Base-by-base conservation (phyloP, 1,139 yeast genomes). In the Yarrowia galli region DNA sequence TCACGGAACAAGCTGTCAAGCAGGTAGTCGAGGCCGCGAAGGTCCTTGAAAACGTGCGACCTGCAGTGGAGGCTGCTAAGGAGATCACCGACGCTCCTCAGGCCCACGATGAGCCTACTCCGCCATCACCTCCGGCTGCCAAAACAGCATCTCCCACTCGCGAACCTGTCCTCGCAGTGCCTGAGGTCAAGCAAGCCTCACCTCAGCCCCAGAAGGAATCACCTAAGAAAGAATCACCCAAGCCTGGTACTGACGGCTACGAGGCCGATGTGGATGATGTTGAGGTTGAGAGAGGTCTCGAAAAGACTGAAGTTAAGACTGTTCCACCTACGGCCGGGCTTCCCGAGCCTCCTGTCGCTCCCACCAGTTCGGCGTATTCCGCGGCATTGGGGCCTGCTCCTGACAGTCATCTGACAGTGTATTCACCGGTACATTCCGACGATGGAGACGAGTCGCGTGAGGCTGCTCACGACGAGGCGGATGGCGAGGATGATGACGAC, bases 381-480 rank as follows among this genome's bases (percentile, higher is more conserved):
- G 46, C 61, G 1, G 35, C 63, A 9, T n/a, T 28, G 12, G 63
- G 48, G 1, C 63, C 22, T 13, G 38, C 38, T 7, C 46, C 63
- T 4, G 70, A 71, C 56, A 69, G 68, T 28, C 67, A 48, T 22
- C 67, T 71, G 13, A 67, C 71, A 10, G 69, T 66, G 48, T 68
- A 71, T 53, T 68, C 70, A 20, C 72, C 71, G 25, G 67, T 68
- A 13, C 58, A 36, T 18, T 18, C 56, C 20, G 67, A 70, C 67
- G 68, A 70, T 60, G 60, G 43, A 15, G 68, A 70, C 68, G 45
- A 13, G 10, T 58, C 64, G 1, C 64, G 64, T 9, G 64, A 58
- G 25, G 67, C 69, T 28, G 70, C 70, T 15, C 66, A 71, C 25
- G 72, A 71, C 20, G 69, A 70, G 32, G 49, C 68, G n/a, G 71